Evolutionary conservation across 2,329 filamentous ascomycete species (phyloP).

Genomic region (Akanthomyces lecanii): DNA sequence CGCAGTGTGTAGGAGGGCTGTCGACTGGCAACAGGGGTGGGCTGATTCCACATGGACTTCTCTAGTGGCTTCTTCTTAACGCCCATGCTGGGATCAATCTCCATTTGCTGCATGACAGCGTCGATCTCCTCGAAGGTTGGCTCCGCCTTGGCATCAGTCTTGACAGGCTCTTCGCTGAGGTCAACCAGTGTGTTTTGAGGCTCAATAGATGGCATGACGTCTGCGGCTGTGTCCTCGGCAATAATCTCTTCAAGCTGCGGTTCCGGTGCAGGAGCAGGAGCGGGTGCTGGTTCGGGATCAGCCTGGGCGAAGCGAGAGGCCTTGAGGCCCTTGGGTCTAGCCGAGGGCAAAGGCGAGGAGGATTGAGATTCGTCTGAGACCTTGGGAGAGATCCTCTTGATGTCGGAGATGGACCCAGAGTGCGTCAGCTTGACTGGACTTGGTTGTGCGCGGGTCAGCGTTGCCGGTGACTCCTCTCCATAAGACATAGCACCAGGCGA

Average conservation of each 20-base stretch:
- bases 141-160: conserved; percentile 29
- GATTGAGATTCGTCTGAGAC: conserved; percentile 42
- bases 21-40: conserved; percentile 32
- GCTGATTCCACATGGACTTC: conserved; percentile 43
- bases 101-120: conserved; percentile 82
- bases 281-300: conserved; percentile 30
- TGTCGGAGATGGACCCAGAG: conserved; percentile 2
- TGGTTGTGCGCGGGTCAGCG: conserved; percentile 6
- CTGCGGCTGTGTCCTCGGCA: not conserved
- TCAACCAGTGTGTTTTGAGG: conserved; percentile 20
- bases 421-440: conserved; percentile 9
- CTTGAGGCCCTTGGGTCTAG: conserved; percentile 39
- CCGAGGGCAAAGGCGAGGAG: conserved; percentile 41
- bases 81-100: conserved; percentile 67
- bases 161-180: conserved; percentile 21
- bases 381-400: conserved; percentile 12
- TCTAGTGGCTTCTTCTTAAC: conserved; percentile 57
- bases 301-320: conserved; percentile 43
- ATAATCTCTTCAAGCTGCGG: conserved; percentile 19
- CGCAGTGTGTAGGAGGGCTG: conserved; percentile 3
- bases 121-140: conserved; percentile 80
- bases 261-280: conserved; percentile 20
- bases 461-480: conserved; percentile 23
- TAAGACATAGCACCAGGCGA: conserved; percentile 40
- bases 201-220: conserved; percentile 17